Evolutionary conservation across 768 basidiomycete genomes (phyloP), one percentile per base, ranked within the genome.

Genomic region (Boletus subcaerulescens): DNA sequence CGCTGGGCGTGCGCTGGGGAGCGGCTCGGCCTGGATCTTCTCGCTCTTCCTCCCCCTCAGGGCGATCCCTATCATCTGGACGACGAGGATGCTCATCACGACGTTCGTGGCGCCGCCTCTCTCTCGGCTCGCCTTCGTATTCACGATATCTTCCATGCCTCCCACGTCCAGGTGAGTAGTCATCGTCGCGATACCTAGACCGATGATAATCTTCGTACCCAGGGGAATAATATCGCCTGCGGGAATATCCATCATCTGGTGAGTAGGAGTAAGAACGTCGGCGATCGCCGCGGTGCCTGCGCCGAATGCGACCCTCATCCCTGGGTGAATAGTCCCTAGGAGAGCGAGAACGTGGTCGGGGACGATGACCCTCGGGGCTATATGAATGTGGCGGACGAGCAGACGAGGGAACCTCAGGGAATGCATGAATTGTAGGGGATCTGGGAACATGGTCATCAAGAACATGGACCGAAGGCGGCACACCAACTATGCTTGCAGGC

Each of bases 341-440:
- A 7, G 59, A 61, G 29, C 62, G 64, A 51, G 69, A 65, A 20
- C 63, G 64, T 38, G 55, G 52, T 43, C 59, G 55, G n/a, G 5
- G 38, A 40, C 49, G 55, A 13, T 1, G 24, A 24, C 5, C 24
- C 24, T 24, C 24, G 9, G 50, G 58, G 18, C 56, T 58, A 47
- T 47, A 53, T 15, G 60, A 59, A 35, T 45, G 53, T 41, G 63
- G 60, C 20, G 29, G 44, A 29, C 49, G 48, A 13, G 44, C 3
- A 40, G 54, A 40, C 20, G 53, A 50, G 17, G 48, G 52, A 40
- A 26, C 29, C 18, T 50, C 52, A 13, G 57, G 62, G 48, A 59
- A 66, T 20, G 57, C 65, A 24, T 63, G 63, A 44, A 66, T 64
- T 41, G 65, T 58, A 40, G 65, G 74, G 15, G 67, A 63, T 45